Evolutionary conservation across 352 stramenopile genomes (phyloP).

Genomic region (Phytophthora ramorum): DNA sequence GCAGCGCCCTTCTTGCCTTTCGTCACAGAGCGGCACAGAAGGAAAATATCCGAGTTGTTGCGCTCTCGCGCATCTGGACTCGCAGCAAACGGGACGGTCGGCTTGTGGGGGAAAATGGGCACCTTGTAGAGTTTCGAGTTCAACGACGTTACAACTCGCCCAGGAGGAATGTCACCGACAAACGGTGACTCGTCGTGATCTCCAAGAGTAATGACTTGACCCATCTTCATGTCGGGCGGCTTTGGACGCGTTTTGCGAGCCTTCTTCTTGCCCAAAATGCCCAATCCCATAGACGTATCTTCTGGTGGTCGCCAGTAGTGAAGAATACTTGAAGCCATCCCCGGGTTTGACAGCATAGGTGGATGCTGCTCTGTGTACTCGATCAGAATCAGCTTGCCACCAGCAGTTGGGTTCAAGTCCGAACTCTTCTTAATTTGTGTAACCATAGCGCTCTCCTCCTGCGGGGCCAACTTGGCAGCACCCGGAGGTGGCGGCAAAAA

Average conservation of each 20-base stretch:
- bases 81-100: slow-evolving; percentile 57
- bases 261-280: slow-evolving; percentile 77
- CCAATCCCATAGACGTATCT: slow-evolving; percentile 40
- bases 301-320: slow-evolving; percentile 87
- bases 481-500: slow-evolving; percentile 57
- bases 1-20: slow-evolving; percentile 72
- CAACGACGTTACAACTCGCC: slow-evolving; percentile 77
- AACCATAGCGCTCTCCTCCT: slow-evolving; percentile 76
- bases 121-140: slow-evolving; percentile 89
- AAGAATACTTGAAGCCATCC: slow-evolving; percentile 85
- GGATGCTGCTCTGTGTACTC: slow-evolving; percentile 88
- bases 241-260: slow-evolving; percentile 71
- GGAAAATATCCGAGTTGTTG: slow-evolving; percentile 69
- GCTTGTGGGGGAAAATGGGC: slow-evolving; percentile 78
- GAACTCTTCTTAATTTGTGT: slow-evolving; percentile 92
- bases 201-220: slow-evolving; percentile 83
- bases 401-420: slow-evolving; percentile 76
- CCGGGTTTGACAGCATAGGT: slow-evolving; percentile 81
- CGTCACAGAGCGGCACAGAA: slow-evolving; percentile 72
- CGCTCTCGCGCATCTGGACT: slow-evolving; percentile 46
- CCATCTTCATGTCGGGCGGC: slow-evolving; percentile 81
- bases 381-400: slow-evolving; percentile 81
- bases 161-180: slow-evolving; percentile 79
- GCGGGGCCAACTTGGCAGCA: slow-evolving; percentile 48
- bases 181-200: slow-evolving; percentile 86